Evolutionary conservation across 306 rosid species (phyloP), one percentile per base, ranked within the genome.

Genomic region (Sicyos baderoa): DNA sequence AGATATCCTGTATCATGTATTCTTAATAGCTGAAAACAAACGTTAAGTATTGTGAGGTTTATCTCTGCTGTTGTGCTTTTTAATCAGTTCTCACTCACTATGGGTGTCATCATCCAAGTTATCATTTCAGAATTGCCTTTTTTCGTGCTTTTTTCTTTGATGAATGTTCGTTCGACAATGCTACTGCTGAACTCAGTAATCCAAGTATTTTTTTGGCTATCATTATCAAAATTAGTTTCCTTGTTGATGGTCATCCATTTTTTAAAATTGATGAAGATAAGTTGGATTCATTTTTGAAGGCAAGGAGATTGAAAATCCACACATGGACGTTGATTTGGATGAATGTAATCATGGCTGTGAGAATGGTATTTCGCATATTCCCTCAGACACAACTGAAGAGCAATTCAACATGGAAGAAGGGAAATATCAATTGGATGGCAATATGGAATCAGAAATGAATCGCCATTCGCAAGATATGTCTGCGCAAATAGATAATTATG

Each of bases 281-380:
- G 12, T 73, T 77, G 84, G 56, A 71, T 75, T 70, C 70, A 48
- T 74, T 19, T 69, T 75, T 51, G 71, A 58, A 68, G 70, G 49
- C 17, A 81, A 81, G 72, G 80, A 80, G 57, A 53, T 54, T 76
- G 76, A 77, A 44, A 68, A 71, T 69, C 80, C 83, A 50, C 78
- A 77, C 71, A 79, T 64, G 73, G 83, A 79, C 64, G 78, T 63
- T 64, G 87, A 82, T 72, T 79, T 73, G 29, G 63, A 56, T 49
- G 84, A 75, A 76, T 66, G 52, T 56, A 74, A 79, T 21, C 76
- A 9, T 67, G 74, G 77, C 47, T 50, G 70, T 75, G 86, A 76
- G 37, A 70, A 78, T 69, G 76, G 57, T 79, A 75, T 72, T 76
- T 62, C 80, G 14, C 49, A 50, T 47, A 61, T 74, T 29, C 74